A percentile compares a stretch with the other conserved stretches of the same genome.
Evolutionary conservation across 2,329 filamentous ascomycete genomes (phyloP).

Genomic region (Xylaria hypoxylon): DNA sequence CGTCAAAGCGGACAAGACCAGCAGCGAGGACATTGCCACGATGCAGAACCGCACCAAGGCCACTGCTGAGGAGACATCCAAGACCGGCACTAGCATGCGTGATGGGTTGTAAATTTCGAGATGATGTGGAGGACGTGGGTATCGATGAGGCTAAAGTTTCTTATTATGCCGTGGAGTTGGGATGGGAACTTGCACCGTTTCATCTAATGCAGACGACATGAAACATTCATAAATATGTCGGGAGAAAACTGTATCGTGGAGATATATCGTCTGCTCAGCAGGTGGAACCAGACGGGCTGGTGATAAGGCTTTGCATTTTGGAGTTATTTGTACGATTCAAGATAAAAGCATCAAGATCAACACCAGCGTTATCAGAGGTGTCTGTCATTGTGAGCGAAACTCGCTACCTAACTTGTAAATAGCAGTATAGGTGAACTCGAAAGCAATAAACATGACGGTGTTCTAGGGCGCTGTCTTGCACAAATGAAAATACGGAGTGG

Average conservation of each 20-base stretch:
- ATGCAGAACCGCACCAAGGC: constrained; percentile 71
- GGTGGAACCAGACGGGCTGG: not conserved
- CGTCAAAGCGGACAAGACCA: constrained; percentile 72
- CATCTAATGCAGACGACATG: not conserved
- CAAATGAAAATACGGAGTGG: constrained; percentile 31
- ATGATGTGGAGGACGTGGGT: not conserved
- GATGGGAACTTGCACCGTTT: not conserved
- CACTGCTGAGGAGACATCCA: constrained; percentile 61
- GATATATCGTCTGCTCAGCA: not conserved
- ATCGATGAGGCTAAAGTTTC: not conserved
- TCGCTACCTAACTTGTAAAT: constrained; percentile 11
- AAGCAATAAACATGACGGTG: constrained; percentile 9
- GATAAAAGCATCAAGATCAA: constrained; percentile 18
- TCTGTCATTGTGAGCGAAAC: constrained; percentile 24
- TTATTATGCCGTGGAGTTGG: constrained; percentile 4
- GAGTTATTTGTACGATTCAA: constrained; percentile 18
- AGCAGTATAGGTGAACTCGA: constrained; percentile 21
- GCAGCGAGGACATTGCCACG: constrained; percentile 57
- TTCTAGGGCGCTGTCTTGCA: constrained; percentile 15
- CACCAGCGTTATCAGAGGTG: constrained; percentile 1
- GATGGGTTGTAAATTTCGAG: constrained; percentile 54
- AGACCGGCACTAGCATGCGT: constrained; percentile 61
- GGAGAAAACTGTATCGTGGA: not conserved
- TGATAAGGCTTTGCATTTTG: not conserved
- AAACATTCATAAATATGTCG: not conserved